Evolutionary conservation across 1,139 yeast genomes (phyloP).

Genomic region (Yamadazyma blattariae): DNA sequence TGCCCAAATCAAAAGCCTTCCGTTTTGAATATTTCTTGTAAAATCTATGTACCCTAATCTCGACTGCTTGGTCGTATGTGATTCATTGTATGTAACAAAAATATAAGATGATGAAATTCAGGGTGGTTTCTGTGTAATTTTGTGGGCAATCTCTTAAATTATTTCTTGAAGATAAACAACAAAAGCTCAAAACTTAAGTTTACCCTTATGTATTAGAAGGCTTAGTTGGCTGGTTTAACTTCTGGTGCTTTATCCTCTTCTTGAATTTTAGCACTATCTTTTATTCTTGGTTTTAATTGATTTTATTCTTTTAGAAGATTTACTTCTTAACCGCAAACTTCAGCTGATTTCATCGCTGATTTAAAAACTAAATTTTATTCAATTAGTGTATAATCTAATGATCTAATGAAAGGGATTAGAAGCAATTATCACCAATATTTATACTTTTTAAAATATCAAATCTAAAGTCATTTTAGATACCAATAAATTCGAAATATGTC

Average conservation of each 20-base stretch:
- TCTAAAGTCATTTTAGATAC: too few relatives aligned
- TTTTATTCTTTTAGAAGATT: slow-evolving; percentile 7
- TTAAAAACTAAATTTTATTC: too few relatives aligned
- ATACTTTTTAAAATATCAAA: too few relatives aligned
- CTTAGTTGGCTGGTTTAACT: slow-evolving; percentile 6
- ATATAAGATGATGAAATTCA: slow-evolving; percentile 1
- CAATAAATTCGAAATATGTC: too few relatives aligned
- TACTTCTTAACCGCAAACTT: slow-evolving; percentile 16
- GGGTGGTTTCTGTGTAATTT: too few relatives aligned
- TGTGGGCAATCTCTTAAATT: too few relatives aligned
- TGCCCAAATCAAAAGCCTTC: slow-evolving; percentile 3
- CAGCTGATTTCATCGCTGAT: slow-evolving; percentile 4
- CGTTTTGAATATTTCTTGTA: neutral
- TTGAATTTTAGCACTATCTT: slow-evolving; percentile 12
- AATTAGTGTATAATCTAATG: too few relatives aligned
- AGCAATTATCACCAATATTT: too few relatives aligned
- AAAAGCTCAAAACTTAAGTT: too few relatives aligned
- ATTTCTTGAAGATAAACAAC: too few relatives aligned
- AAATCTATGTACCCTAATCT: neutral
- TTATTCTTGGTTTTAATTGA: slow-evolving; percentile 10
- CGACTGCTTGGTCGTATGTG: slow-evolving; percentile 4
- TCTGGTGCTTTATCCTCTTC: slow-evolving; percentile 16
- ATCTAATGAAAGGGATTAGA: neutral
- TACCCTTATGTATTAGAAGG: too few relatives aligned
- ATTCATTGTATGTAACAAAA: neutral